Base-by-base conservation (phyloP, 139 green algal species). In the Diplosphaera chodatii region DNA sequence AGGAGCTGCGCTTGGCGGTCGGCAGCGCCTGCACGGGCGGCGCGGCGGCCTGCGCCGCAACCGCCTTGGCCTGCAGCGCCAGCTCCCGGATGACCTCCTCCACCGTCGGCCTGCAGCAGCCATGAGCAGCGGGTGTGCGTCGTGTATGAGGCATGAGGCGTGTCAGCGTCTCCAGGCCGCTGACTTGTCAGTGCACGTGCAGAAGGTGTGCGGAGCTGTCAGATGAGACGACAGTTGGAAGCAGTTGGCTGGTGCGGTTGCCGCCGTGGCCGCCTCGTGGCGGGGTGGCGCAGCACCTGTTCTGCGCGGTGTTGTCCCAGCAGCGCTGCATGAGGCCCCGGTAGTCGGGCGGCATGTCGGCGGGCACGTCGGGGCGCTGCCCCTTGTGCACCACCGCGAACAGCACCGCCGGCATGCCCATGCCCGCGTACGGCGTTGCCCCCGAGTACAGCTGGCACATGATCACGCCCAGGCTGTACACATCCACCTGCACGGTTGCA, bases 311-410 rank as follows among this genome's bases (percentile, higher is more conserved):
- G 23, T 1, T 62, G 66, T 33, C 28, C 66, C 66, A 70, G 66
- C 66, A 70, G 1, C 34, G 34, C 66, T 4, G 25, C 64, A 68
- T 68, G 10, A 40, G 31, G 30, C 30, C 30, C 13, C 64, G 31
- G 64, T 40, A 55, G 28, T 55, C 28, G 4, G 3, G 10, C 64
- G 32, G 31, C 28, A 68, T 32, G 30, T 40, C 30, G 28, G 30
- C 64, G 30, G 64, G 15, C 1, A 69, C 4, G 64, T 59, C 33
- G 16, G 66, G 66, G 20, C 66, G 21, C 1, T n/a, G 30, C 18
- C 31, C 29, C 33, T 70, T 21, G 5, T 70, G 66, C 25, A 70
- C 66, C 66, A 70, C 66, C 25, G 66, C 66, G 33, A 70, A 70
- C 32, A 70, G 55, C 25, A 70, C 25, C 66, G 32, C 30, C 32